Base-by-base conservation (phyloP, 2,329 filamentous ascomycete genomes). In the Fusarium paranaense region DNA sequence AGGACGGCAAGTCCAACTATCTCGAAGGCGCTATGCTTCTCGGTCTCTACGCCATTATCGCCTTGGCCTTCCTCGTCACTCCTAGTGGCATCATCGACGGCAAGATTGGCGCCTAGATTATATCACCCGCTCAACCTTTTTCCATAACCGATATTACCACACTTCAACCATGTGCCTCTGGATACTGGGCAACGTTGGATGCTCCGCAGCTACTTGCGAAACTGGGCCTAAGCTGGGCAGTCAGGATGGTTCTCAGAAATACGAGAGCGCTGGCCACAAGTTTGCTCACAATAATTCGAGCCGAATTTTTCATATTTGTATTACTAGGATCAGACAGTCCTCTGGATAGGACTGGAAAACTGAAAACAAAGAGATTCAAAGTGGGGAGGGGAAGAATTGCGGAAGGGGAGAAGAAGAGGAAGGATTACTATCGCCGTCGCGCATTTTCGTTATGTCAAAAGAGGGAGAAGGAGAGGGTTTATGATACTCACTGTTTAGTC, bases 1-100 rank as follows among this genome's bases (percentile, higher is more conserved):
- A 94, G 80, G 94, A 96, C 79, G 94, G 94, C 78, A 94, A 93
- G 82, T 94, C 91, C 16, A 97, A 96, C 82, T 96, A 96, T 76
- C 89, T 96, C 25, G 94, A 96, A 81, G 94, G 94, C 52, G 92
- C 92, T 57, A 93, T 96, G 90, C 79, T 85, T 56, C 78, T 85
- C 66, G 84, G 83, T 59, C 83, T 91, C 18, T 91, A 91, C 78
- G 77, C 87, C 57, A 91, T 91, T 75, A 91, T 91, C 69, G 89
- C 89, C 6, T 81, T 91, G 37, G 89, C 89, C 18, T 91, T 91
- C 78, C 91, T 87, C 76, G 88, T 87, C 66, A 89, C 86, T 16
- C 89, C 89, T 5, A 76, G 78, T 70, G 84, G 85, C 62, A 86
- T 86, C 20, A 82, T 89, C 38, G 85, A 87, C 73, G 64, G 79